Evolutionary conservation across 345 rosid genomes (phyloP).

Genomic region (Pelargonium nanum): DNA sequence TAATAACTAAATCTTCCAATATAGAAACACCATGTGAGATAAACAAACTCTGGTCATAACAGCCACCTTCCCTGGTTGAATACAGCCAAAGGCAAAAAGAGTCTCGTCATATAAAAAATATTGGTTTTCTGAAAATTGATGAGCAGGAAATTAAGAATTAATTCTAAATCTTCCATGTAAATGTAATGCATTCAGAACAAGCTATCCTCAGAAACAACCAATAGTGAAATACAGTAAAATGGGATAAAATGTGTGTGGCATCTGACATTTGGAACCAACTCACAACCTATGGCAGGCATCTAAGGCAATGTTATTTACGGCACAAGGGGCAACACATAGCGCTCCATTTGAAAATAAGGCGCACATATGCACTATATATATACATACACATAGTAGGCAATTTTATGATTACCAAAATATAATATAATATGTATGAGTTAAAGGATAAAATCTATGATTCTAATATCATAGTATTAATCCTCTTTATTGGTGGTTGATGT

Average conservation of each 20-base stretch:
- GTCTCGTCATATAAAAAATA: constrained; percentile 1
- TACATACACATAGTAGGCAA: too few relatives aligned
- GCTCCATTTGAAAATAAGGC: too few relatives aligned
- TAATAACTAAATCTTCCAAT: constrained; percentile 79
- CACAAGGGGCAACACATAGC: too few relatives aligned
- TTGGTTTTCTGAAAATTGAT: constrained; percentile 1
- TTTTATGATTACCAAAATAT: too few relatives aligned
- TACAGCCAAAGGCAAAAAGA: constrained; percentile 9
- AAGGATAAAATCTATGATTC: too few relatives aligned
- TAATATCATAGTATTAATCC: too few relatives aligned
- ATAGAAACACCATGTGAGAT: constrained; percentile 48
- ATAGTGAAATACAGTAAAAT: not conserved
- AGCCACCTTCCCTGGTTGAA: constrained; percentile 40
- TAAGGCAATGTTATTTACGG: too few relatives aligned
- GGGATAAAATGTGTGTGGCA: not conserved
- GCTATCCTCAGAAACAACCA: not conserved
- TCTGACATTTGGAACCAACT: too few relatives aligned
- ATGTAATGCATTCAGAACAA: not conserved
- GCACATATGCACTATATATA: too few relatives aligned
- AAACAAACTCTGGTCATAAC: constrained; percentile 47
- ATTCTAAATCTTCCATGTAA: not conserved
- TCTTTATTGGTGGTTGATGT: too few relatives aligned
- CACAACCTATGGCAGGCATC: not conserved
- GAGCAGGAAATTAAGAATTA: not conserved
- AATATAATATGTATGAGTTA: too few relatives aligned